These are phyloP conservation scores for Floccularia luteovirens DNA, from an alignment of 768 basidiomycete genomes.

Conservation along the genomic window DNA sequence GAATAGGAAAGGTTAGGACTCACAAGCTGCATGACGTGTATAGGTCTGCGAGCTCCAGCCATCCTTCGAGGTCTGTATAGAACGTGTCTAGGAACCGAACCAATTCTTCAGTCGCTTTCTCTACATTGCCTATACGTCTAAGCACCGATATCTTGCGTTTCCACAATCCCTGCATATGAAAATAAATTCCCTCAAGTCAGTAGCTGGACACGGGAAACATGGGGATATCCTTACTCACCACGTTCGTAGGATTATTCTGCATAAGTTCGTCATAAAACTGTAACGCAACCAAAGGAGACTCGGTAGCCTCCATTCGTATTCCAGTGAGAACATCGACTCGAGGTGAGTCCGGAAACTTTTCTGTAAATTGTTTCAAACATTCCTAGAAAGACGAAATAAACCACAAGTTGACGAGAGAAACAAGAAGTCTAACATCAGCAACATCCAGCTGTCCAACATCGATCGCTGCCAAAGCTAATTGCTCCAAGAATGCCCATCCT, in stretches of 20 bases:
- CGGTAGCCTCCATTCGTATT: conserved; percentile 67
- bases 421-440: conserved; percentile 53
- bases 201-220: not conserved
- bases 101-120: conserved; percentile 66
- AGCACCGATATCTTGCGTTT: conserved; percentile 78
- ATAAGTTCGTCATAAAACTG: conserved; percentile 61
- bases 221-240: conserved; percentile 46
- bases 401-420: conserved; percentile 11
- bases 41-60: conserved; percentile 80
- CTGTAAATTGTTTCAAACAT: conserved; percentile 52
- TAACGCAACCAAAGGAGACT: conserved; percentile 47
- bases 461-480: conserved; percentile 69
- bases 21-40: conserved; percentile 73
- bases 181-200: not conserved
- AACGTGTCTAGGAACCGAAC: conserved; percentile 75
- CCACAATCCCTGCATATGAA: conserved; percentile 48
- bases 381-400: conserved; percentile 32
- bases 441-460: conserved; percentile 68
- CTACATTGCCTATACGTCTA: conserved; percentile 49
- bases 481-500: conserved; percentile 83
- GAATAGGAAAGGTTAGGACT: conserved; percentile 15
- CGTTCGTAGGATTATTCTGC: conserved; percentile 58
- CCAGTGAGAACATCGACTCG: conserved; percentile 75
- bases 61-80: conserved; percentile 83
- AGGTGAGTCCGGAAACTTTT: conserved; percentile 73